Conservation (phyloP, 768 basidiomycete genomes). For the Rhodosporidiobolus odoratus region DNA sequence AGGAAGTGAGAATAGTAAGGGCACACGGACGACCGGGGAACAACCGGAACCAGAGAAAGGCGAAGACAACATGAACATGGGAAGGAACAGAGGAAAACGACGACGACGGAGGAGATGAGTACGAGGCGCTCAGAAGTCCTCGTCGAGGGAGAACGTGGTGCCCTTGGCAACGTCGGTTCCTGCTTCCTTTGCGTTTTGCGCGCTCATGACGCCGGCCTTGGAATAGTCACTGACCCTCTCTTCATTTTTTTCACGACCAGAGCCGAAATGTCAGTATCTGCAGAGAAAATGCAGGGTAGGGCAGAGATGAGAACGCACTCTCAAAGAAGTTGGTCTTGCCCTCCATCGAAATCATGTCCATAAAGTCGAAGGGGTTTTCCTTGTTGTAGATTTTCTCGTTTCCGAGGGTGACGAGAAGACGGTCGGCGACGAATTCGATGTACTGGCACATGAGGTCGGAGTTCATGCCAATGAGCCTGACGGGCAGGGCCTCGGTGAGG, state of each 20-base stretch:
- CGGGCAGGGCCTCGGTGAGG: slow-evolving; percentile 62
- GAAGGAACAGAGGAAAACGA: not conserved
- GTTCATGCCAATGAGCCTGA: slow-evolving; percentile 85
- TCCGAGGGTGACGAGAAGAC: slow-evolving; percentile 73
- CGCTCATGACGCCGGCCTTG: slow-evolving; percentile 48
- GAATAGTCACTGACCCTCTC: slow-evolving; percentile 68
- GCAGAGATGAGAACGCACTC: slow-evolving; percentile 16
- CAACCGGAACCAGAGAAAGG: not conserved
- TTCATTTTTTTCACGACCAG: not conserved
- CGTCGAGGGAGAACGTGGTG: slow-evolving; percentile 45
- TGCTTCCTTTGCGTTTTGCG: slow-evolving; percentile 41
- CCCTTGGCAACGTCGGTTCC: slow-evolving; percentile 15
- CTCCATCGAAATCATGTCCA: slow-evolving; percentile 59
- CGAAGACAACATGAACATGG: too few species aligned
- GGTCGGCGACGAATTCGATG: slow-evolving; percentile 68
- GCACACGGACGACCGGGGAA: not conserved
- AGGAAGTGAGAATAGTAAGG: not conserved
- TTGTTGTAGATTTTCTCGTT: slow-evolving; percentile 69
- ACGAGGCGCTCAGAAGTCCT: slow-evolving; percentile 48
- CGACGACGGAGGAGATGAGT: not conserved
- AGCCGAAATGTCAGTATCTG: not conserved
- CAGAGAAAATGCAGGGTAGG: not conserved
- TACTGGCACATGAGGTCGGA: slow-evolving; percentile 71
- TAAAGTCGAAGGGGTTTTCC: slow-evolving; percentile 61
- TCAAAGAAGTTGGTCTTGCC: slow-evolving; percentile 98